Evolutionary conservation across 306 rosid genomes (phyloP), one percentile per base, ranked within the genome.

Genomic region (Citrullus mucosospermus): DNA sequence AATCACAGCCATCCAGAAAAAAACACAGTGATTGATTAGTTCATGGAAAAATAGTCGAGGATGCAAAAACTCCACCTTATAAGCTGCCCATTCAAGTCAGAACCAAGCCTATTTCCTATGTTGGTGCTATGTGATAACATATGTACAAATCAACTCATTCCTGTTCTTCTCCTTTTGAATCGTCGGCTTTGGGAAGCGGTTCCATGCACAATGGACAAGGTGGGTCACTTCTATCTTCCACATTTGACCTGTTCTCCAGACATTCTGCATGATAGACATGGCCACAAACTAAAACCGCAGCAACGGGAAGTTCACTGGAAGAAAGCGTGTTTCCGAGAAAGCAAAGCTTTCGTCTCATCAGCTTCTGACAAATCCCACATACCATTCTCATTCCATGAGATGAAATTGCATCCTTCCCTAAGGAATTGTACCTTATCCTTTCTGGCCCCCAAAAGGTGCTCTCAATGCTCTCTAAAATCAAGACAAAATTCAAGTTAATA

Each of bases 221-320:
- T 0, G 99, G 99, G 58, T 96, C 93, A 0, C 87, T 88, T 57
- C 78, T 82, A 77, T 91, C 93, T 79, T 90, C 92, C 11, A 65
- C 41, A 48, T 77, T 61, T 18, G 93, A 91, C 81, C 80, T 83
- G 80, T 85, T 87, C 85, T 96, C 99, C 82, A 96, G 88, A 82
- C 99, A 96, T 25, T 90, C 97, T 1, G 93, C 91, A 73, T 96
- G 99, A 82, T 85, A 96, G 80, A 84, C 85, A 77, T 96, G 99
- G 70, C 98, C 98, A 9, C 99, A 96, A 32, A 83, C 93, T 80
- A 96, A 83, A 61, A 93, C 93, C 22, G 97, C 97, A 81, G 89
- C 98, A 18, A 84, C 89, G 11, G 91, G 87, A 39, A 85, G 93
- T 73, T 93, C 96, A 6, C 76, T 63, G 20, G 89, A 84, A 70